Evolutionary conservation across 805 yeast species (phyloP).

Genomic region (Saturnispora galanensis): DNA sequence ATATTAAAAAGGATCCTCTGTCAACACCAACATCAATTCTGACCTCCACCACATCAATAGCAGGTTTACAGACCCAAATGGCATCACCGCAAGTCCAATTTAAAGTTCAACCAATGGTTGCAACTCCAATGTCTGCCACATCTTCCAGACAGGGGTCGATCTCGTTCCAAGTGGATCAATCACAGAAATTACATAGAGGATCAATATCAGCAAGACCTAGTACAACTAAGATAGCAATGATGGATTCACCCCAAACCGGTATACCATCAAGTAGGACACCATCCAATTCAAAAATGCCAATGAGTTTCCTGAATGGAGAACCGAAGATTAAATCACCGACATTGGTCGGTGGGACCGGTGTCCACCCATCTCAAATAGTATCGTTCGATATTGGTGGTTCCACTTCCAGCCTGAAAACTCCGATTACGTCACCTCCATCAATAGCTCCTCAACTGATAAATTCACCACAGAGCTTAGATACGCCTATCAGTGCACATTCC

Average conservation of each 20-base stretch:
- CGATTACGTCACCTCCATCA: constrained; percentile 6
- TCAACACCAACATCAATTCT: constrained; percentile 7
- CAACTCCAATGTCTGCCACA: constrained; percentile 8
- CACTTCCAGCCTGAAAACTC: not conserved
- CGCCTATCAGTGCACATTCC: constrained; percentile 7
- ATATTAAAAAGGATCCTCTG: not conserved
- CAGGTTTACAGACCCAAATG: constrained; percentile 6
- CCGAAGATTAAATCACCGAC: constrained; percentile 3
- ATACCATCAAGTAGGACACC: constrained; percentile 23
- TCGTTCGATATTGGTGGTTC: constrained; percentile 5
- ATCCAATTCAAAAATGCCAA: constrained; percentile 13
- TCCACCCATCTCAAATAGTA: not conserved
- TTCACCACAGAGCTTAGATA: constrained; percentile 8
- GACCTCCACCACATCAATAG: constrained; percentile 7
- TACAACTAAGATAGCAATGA: constrained; percentile 23
- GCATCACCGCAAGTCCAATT: constrained; percentile 3
- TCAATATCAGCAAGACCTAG: constrained; percentile 48
- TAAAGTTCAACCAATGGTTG: constrained; percentile 11
- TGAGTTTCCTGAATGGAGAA: not conserved
- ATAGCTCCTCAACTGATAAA: not conserved
- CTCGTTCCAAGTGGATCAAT: constrained; percentile 37
- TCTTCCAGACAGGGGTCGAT: constrained; percentile 22
- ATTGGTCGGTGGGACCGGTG: not conserved
- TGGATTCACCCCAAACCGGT: constrained; percentile 20
- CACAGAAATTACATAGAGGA: constrained; percentile 38